Evolutionary conservation across 805 yeast genomes (phyloP), one percentile per base, ranked within the genome.

Genomic region (Debaryomyces prosopidis): DNA sequence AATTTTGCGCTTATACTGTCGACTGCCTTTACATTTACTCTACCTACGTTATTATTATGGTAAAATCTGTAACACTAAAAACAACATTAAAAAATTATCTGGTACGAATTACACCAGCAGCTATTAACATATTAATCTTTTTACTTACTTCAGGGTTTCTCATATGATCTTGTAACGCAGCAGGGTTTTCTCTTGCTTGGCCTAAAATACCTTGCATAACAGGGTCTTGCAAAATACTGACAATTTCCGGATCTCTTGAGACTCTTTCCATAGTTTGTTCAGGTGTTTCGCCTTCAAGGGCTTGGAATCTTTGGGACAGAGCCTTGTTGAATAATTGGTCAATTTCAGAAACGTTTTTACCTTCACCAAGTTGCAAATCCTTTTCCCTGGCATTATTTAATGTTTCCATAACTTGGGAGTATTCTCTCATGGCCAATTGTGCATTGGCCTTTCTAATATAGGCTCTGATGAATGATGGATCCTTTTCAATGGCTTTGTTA

Each of bases 81-180:
- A 23, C 26, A 23, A 23, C 26, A 40, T 19, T 30, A 20, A 14
- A 10, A 7, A 39, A 32, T 40, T 64, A 85, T 63, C 96, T 84
- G 27, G 96, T 89, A 65, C 96, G 85, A 60, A 94, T 91, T 45
- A 94, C 87, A 66, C 99, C 99, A 15, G 98, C 97, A 45, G 97
- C 96, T 65, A 91, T 85, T 67, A 94, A 79, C 57, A 87, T 78
- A 67, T 87, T 85, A 58, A 94, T 84, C 81, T 94, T 94, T 67
- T 84, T 85, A 62, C 84, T 81, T 41, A 94, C 87, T 49, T 84
- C 95, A 34, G 99, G 98, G 71, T 94, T 94, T 77, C 82, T 87
- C 97, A 94, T 90, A 71, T 94, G 99, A 59, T 92, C 97, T 65
- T 88, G 95, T 57, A 94, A 78, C 44, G 98, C 98, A 37, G 96